Conservation (phyloP, 208 protist species). For the Tritrichomonas musculus region DNA sequence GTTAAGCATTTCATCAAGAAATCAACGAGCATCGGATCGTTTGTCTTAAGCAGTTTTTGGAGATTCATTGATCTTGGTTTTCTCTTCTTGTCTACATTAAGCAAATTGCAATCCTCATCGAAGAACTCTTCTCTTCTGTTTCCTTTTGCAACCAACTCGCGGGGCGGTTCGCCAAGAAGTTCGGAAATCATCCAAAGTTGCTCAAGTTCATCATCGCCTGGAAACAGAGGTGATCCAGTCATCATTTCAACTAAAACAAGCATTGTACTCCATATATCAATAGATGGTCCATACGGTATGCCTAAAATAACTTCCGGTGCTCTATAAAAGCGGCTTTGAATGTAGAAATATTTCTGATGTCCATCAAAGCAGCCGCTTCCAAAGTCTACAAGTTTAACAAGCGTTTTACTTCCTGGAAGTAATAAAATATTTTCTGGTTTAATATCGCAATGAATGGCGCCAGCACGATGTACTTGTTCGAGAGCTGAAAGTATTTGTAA, state of each 20-base stretch:
- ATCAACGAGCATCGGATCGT: not conserved
- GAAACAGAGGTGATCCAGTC: slow-evolving; percentile 50
- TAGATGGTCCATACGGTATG: slow-evolving; percentile 45
- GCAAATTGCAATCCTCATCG: no score
- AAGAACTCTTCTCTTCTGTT: slow-evolving; percentile 2
- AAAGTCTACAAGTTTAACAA: slow-evolving; percentile 11
- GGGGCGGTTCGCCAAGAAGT: not conserved
- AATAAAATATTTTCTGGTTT: slow-evolving; percentile 11
- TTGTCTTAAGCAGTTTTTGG: not conserved
- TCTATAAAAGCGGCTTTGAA: slow-evolving; percentile 56
- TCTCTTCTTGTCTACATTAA: not conserved
- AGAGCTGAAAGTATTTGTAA: not conserved
- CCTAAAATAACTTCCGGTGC: slow-evolving; percentile 57
- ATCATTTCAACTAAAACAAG: slow-evolving; percentile 52
- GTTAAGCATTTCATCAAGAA: not conserved
- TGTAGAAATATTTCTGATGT: slow-evolving; percentile 33
- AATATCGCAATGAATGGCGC: not conserved
- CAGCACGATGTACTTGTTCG: not conserved
- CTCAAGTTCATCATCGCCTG: not conserved
- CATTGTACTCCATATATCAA: slow-evolving; percentile 57
- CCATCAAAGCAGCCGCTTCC: not conserved
- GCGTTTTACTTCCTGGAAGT: not conserved
- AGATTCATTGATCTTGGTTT: not conserved
- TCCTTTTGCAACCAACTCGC: not conserved
- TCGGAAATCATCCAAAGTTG: not conserved